These are phyloP conservation scores for Hirschfeldia incana DNA, from an alignment of 345 rosid species.

Conservation along the genomic window DNA sequence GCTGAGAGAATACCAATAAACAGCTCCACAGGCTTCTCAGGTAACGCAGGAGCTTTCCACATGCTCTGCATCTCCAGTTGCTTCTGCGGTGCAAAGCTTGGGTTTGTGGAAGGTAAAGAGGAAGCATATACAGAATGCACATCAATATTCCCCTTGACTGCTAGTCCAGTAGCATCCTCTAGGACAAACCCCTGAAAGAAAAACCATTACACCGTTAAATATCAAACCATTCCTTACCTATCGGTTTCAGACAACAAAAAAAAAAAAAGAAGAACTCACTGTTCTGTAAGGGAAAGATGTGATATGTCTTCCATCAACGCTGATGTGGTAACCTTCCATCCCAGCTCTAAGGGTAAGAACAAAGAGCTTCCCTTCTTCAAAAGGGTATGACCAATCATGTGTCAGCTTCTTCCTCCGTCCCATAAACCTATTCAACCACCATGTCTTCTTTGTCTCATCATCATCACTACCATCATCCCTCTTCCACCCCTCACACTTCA, in stretches of 20 bases:
- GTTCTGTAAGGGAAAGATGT: constrained; percentile 92
- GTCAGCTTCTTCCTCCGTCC: constrained; percentile 69
- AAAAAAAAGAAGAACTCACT: constrained; percentile 50
- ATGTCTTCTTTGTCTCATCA: constrained; percentile 68
- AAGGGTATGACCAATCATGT: constrained; percentile 87
- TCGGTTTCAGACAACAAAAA: not conserved
- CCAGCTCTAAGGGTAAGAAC: constrained; percentile 90
- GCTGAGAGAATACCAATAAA: constrained; percentile 93
- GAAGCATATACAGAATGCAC: constrained; percentile 83
- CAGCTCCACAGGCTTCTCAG: constrained; percentile 62
- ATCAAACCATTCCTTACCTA: not conserved
- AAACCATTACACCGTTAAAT: not conserved
- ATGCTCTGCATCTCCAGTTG: constrained; percentile 70
- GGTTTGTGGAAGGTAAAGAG: constrained; percentile 76
- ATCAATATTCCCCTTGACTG: constrained; percentile 75
- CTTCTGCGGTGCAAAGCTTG: constrained; percentile 78
- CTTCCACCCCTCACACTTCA: constrained; percentile 93
- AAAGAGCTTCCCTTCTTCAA: constrained; percentile 74
- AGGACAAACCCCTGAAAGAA: constrained; percentile 74
- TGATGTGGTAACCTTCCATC: constrained; percentile 89
- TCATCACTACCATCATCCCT: constrained; percentile 35
- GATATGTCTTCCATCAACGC: constrained; percentile 85
- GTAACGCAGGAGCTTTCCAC: constrained; percentile 84
- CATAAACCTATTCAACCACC: constrained; percentile 88
- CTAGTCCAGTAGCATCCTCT: constrained; percentile 96